Evolutionary conservation across 257 asterid species (phyloP).

Genomic region (Cruciata laevipes): DNA sequence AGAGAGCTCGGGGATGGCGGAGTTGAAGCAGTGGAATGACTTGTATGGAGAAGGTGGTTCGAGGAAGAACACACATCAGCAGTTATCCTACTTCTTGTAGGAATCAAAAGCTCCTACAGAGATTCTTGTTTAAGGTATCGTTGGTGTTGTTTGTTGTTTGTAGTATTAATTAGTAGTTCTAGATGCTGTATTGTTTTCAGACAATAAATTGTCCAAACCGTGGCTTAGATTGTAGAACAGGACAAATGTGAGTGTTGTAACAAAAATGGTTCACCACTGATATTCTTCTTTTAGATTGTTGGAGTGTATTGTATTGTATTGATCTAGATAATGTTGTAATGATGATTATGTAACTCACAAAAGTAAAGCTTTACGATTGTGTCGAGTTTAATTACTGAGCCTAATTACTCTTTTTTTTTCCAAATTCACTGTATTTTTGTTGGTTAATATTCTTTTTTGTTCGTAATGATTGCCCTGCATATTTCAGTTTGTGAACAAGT

Average conservation of each 20-base stretch:
- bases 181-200: neutral
- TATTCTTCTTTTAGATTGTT: too few species aligned
- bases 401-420: too few species aligned
- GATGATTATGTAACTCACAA: too few species aligned
- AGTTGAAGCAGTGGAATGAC: constrained; percentile 92
- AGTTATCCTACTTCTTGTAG: constrained; percentile 76
- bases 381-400: too few species aligned
- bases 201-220: neutral
- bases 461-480: too few species aligned
- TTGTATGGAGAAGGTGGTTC: constrained; percentile 95
- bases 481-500: too few species aligned
- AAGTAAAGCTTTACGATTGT: too few species aligned
- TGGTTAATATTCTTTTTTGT: too few species aligned
- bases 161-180: neutral
- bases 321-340: too few species aligned
- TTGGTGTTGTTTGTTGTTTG: neutral
- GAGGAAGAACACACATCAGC: constrained; percentile 57
- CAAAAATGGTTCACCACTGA: neutral
- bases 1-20: constrained; percentile 81
- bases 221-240: neutral
- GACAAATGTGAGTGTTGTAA: neutral
- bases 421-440: too few species aligned
- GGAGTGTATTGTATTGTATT: too few species aligned
- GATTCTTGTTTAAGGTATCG: neutral
- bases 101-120: neutral